A percentile compares a stretch with the other conserved stretches of the same genome.
Evolutionary conservation across 2,329 filamentous ascomycete genomes (phyloP).

Genomic region (Phyllosticta paracitricarpa): DNA sequence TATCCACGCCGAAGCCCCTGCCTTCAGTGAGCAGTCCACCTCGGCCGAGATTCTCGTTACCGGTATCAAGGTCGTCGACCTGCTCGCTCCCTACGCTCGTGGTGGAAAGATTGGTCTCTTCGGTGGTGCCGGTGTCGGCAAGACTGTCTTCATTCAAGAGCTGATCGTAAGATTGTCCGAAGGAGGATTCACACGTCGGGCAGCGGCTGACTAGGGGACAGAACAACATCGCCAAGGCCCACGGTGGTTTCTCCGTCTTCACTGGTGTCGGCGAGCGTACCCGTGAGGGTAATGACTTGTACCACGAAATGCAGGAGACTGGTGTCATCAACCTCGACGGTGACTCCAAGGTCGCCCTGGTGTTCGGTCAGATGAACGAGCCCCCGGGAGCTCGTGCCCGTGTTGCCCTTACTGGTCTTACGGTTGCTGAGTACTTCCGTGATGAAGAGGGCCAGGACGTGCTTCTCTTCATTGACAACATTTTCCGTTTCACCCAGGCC

Average conservation of each 20-base stretch:
- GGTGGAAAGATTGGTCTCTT: slow-evolving; percentile 99
- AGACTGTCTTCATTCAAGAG: slow-evolving; percentile 99
- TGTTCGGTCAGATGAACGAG: slow-evolving; percentile 99
- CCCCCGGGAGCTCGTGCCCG: slow-evolving; percentile 98
- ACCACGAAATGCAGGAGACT: slow-evolving; percentile 99
- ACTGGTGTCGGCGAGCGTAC: slow-evolving; percentile 99
- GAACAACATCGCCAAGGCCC: slow-evolving; percentile 99
- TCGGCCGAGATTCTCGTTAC: slow-evolving; percentile 93
- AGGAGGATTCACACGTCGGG: neutral
- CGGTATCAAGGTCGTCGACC: slow-evolving; percentile 99
- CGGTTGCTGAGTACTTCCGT: slow-evolving; percentile 75
- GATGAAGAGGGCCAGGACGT: slow-evolving; percentile 82
- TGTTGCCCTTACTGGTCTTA: slow-evolving; percentile 89
- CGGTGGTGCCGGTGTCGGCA: slow-evolving; percentile 99
- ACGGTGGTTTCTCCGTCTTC: slow-evolving; percentile 99
- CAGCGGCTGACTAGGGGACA: slow-evolving; percentile 26
- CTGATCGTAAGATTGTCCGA: slow-evolving; percentile 58
- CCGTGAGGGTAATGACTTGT: slow-evolving; percentile 99
- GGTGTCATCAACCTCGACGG: slow-evolving; percentile 98
- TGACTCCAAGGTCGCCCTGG: slow-evolving; percentile 97
- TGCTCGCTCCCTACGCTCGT: slow-evolving; percentile 98
- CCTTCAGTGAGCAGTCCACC: slow-evolving; percentile 93
- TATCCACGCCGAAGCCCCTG: slow-evolving; percentile 89
- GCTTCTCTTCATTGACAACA: slow-evolving; percentile 99
- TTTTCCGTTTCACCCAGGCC: slow-evolving; percentile 99